Evolutionary conservation across 2,329 filamentous ascomycete genomes (phyloP), one percentile per base, ranked within the genome.

Genomic region (Oidium heveae): DNA sequence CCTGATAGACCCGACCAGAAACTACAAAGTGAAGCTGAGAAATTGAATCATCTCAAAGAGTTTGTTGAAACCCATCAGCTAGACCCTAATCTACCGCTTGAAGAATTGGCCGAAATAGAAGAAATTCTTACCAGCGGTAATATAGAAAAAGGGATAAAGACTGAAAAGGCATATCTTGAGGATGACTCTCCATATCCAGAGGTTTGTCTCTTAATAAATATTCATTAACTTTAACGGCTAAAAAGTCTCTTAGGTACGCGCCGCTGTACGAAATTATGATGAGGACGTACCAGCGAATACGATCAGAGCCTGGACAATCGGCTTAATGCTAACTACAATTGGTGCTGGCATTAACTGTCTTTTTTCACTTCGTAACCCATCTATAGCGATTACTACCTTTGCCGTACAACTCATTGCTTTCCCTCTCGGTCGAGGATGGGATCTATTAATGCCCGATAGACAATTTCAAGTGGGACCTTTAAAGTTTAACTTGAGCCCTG

Each of bases 231-330:
- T 18, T 41, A 13, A n/a, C 28, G 1, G 41, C 34, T 16, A 34
- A 34, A 28, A 28, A 28, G 6, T 28, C 43, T 18, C 41, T 36
- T 76, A 55, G 56, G 57, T 55, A 13, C 56, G 58, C 12, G 77
- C 78, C 32, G 77, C 78, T 2, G 78, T 82, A 1, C 71, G 70
- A 52, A 81, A 81, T 62, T 77, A 74, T 58, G 79, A 82, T 63
- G 74, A 82, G 60, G 74, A 79, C 50, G 63, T 81, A 28, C 79
- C 79, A 0, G 79, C 76, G 66, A 82, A 79, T 63, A 83, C 80
- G 0, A 68, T 81, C 33, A 72, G 79, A 44, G 78, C 77, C 18
- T 82, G 79, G 79, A 70, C 70, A 1, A 80, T 82, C 57, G 79
- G 79, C 3, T 60, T 62, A 33, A 37, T 57, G 1, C 60, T 81